A percentile compares a stretch with the other conserved stretches of the same genome.
These are phyloP conservation scores for Sclerotinia minor DNA, from an alignment of 2,329 filamentous ascomycete genomes.

Conservation along the genomic window DNA sequence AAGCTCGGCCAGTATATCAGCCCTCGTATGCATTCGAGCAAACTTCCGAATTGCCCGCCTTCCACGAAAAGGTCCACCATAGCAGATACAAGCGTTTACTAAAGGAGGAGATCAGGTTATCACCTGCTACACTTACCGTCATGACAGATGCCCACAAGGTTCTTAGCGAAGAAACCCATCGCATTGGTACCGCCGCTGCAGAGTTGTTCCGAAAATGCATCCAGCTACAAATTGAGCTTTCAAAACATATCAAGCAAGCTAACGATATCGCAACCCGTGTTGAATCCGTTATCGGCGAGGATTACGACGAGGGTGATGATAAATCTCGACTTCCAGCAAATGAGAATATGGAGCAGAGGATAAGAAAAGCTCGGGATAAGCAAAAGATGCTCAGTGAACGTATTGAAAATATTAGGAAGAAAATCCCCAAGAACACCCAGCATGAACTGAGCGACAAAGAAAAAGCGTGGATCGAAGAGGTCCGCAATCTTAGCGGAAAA, in stretches of 20 bases:
- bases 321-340: conserved; percentile 53
- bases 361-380: conserved; percentile 54
- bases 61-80: conserved; percentile 58
- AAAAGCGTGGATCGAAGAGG: conserved; percentile 58
- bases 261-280: conserved; percentile 66
- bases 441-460: conserved; percentile 64
- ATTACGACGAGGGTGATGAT: conserved; percentile 49
- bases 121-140: conserved; percentile 67
- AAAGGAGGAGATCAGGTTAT: conserved; percentile 68
- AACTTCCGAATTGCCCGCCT: conserved; percentile 54
- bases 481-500: conserved; percentile 47
- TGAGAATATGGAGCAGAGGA: conserved; percentile 58
- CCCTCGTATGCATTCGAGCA: conserved; percentile 61
- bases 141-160: conserved; percentile 73
- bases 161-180: conserved; percentile 67
- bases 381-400: conserved; percentile 59
- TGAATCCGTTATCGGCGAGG: conserved; percentile 63
- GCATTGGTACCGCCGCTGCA: conserved; percentile 66
- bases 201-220: conserved; percentile 73
- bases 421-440: conserved; percentile 50
- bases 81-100: conserved; percentile 61
- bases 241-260: conserved; percentile 65
- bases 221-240: conserved; percentile 65
- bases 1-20: conserved; percentile 67
- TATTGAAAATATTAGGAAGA: conserved; percentile 58